Evolutionary conservation across 225 moss, liverwort and hornwort species (phyloP).

Genomic region (Pleurozium schreberi): DNA sequence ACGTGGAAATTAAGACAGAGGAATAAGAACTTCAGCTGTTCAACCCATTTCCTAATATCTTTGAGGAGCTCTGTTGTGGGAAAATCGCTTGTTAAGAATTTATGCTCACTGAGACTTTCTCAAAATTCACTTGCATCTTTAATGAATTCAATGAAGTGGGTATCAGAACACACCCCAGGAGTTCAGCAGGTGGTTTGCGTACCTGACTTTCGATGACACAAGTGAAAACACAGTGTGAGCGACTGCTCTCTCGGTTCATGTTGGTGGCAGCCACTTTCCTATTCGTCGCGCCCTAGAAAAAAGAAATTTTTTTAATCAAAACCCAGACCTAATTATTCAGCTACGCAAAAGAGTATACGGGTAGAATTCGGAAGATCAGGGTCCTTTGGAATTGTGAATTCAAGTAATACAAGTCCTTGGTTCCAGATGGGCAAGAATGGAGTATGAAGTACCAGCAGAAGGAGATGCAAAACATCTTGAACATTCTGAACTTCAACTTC

Average conservation of each 20-base stretch:
- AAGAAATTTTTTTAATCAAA: not conserved
- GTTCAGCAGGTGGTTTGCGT: not conserved
- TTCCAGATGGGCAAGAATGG: not conserved
- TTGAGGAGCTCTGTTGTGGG: not conserved
- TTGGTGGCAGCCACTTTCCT: slow-evolving; percentile 91
- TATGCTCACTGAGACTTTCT: not conserved
- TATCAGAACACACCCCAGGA: not conserved
- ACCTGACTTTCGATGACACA: slow-evolving; percentile 97
- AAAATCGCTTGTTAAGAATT: not conserved
- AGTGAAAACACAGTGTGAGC: slow-evolving; percentile 96
- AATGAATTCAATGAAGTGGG: not conserved
- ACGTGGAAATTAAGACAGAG: not conserved
- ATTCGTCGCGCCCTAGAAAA: slow-evolving; percentile 63
- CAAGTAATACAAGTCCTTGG: not conserved
- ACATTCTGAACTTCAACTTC: slow-evolving; percentile 83
- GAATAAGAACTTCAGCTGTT: not conserved
- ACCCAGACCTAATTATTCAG: not conserved
- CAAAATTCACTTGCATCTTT: not conserved
- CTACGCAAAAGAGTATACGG: not conserved
- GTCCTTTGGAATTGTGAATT: not conserved
- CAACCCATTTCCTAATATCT: not conserved
- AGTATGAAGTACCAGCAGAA: slow-evolving; percentile 44
- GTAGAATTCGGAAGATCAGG: not conserved
- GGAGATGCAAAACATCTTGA: slow-evolving; percentile 79
- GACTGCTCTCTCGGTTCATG: slow-evolving; percentile 99